A percentile compares a stretch with the other conserved stretches of the same genome.
phyloP scores from a whole-genome alignment of 306 rosid genomes.

The Urtica urens region DNA sequence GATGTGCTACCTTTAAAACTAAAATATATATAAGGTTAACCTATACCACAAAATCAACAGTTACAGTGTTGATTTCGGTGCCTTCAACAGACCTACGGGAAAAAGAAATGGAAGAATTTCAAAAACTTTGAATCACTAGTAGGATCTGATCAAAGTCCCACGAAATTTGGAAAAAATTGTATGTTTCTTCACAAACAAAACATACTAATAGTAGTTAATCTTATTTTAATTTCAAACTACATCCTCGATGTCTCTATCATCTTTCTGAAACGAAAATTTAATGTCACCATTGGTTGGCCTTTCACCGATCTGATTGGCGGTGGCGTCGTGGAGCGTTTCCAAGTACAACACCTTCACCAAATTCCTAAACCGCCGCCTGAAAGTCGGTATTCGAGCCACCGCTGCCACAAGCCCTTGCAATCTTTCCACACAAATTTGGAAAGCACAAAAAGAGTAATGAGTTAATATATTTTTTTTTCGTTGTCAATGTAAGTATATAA shows the following conservation, averaged over 20 bases:
- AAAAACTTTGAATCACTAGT: too few relatives aligned
- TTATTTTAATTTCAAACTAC: too few relatives aligned
- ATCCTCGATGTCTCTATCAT: conserved; percentile 6
- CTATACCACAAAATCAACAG: too few relatives aligned
- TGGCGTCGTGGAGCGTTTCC: conserved; percentile 49
- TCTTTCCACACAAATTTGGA: background rate
- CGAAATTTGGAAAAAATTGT: too few relatives aligned
- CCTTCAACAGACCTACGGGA: too few relatives aligned
- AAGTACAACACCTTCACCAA: conserved; percentile 47
- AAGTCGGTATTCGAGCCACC: conserved; percentile 61
- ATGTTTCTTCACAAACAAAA: too few relatives aligned
- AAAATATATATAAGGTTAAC: too few relatives aligned
- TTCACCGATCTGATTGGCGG: conserved; percentile 26
- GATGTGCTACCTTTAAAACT: too few relatives aligned
- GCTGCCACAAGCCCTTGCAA: conserved; percentile 54
- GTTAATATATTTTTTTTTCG: background rate
- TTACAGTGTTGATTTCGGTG: too few relatives aligned
- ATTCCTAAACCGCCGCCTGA: conserved; percentile 48
- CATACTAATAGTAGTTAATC: too few relatives aligned
- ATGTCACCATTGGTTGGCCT: conserved; percentile 7
- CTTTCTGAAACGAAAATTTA: conserved; percentile 7
- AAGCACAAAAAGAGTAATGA: background rate
- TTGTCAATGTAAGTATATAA: background rate
- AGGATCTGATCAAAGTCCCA: too few relatives aligned
- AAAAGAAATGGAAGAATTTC: too few relatives aligned